These are phyloP conservation scores for Galerina marginata DNA, from an alignment of 768 basidiomycete species.

Conservation along the genomic window DNA sequence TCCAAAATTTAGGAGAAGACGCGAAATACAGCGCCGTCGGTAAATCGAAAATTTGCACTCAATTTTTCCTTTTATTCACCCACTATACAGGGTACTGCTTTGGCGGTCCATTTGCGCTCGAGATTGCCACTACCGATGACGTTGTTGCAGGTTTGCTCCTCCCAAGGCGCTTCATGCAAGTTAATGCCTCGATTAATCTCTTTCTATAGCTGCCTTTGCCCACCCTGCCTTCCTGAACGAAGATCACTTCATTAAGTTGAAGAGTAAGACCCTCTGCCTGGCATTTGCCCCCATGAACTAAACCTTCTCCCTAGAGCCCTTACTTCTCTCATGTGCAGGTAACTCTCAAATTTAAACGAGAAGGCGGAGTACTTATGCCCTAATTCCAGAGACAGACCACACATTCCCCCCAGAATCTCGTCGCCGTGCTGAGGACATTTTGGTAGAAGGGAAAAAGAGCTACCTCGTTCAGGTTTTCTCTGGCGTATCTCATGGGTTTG, in stretches of 20 bases:
- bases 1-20: constrained; percentile 26
- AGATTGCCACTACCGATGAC: constrained; percentile 49
- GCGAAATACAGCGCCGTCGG: constrained; percentile 54
- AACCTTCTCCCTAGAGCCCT: constrained; percentile 44
- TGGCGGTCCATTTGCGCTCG: constrained; percentile 57
- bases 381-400: constrained; percentile 51
- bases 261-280: constrained; percentile 40
- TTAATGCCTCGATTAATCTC: neutral
- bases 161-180: neutral
- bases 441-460: constrained; percentile 52
- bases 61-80: neutral
- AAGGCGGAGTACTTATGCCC: constrained; percentile 18
- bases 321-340: constrained; percentile 62
- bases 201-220: constrained; percentile 52
- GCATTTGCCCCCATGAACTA: neutral
- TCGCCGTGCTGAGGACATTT: constrained; percentile 58
- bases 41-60: constrained; percentile 21
- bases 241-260: constrained; percentile 51
- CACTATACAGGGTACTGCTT: constrained; percentile 60
- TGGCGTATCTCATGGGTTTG: constrained; percentile 54
- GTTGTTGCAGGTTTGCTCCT: constrained; percentile 48
- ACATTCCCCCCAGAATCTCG: constrained; percentile 57
- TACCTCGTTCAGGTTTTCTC: constrained; percentile 66
- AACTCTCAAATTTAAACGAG: neutral
- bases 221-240: constrained; percentile 58